Evolutionary conservation across 306 rosid species (phyloP).

Genomic region (Citrullus amarus): DNA sequence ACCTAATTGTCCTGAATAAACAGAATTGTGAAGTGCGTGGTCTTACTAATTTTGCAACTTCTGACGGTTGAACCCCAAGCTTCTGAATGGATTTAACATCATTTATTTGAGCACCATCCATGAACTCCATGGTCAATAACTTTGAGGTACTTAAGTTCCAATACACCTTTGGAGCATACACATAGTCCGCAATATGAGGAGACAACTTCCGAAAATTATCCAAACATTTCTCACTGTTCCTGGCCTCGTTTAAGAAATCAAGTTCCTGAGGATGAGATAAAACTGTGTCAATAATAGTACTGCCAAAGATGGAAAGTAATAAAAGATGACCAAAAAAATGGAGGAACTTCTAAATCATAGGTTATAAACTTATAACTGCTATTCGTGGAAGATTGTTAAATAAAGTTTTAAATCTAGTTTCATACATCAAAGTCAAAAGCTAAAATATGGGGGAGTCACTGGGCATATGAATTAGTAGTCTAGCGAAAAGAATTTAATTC

Average conservation of each 20-base stretch:
- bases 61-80: constrained; percentile 63
- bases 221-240: constrained; percentile 85
- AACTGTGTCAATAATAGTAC: background rate
- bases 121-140: constrained; percentile 90
- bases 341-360: background rate
- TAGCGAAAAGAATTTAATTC: no score
- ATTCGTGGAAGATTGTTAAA: background rate
- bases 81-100: constrained; percentile 51
- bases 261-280: constrained; percentile 49
- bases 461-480: no score
- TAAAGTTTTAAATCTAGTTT: background rate
- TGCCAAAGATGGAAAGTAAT: constrained; percentile 1
- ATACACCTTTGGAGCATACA: constrained; percentile 78
- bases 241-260: constrained; percentile 74
- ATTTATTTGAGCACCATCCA: constrained; percentile 73
- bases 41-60: constrained; percentile 80
- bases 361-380: background rate
- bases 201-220: constrained; percentile 70
- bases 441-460: no score
- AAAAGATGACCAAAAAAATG: background rate
- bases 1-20: background rate
- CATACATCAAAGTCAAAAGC: no score
- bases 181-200: constrained; percentile 74
- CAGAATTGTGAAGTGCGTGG: constrained; percentile 10
- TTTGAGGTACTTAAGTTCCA: constrained; percentile 81